These are phyloP conservation scores for Zymoseptoria tritici DNA, from an alignment of 2,329 filamentous ascomycete species.

Conservation along the genomic window DNA sequence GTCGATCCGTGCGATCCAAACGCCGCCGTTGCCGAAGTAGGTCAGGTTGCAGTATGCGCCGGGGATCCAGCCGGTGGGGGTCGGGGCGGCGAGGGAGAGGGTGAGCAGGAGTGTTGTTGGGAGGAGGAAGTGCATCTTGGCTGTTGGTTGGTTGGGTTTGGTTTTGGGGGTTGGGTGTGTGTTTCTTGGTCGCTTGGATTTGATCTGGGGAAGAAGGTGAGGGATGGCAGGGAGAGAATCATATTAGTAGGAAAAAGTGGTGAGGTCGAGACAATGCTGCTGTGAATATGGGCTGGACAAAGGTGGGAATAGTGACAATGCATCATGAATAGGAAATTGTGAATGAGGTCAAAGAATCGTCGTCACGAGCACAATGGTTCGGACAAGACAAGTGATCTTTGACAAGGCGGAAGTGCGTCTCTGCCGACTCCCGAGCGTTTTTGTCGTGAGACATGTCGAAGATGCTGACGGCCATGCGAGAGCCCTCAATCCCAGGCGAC, in stretches of 20 bases:
- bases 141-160: neutral
- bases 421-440: too few relatives aligned
- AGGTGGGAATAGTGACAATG: neutral
- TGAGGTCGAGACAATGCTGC: neutral
- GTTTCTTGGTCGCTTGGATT: neutral
- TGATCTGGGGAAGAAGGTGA: neutral
- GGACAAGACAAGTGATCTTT: neutral
- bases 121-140: neutral
- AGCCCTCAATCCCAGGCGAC: too few relatives aligned
- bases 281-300: neutral
- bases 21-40: neutral
- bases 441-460: too few relatives aligned
- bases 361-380: neutral
- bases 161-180: neutral
- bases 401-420: neutral
- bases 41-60: conserved; percentile 1
- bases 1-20: conserved; percentile 2
- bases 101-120: conserved; percentile 2
- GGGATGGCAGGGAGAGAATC: neutral
- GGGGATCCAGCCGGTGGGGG: neutral
- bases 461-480: too few relatives aligned
- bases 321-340: neutral
- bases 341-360: neutral
- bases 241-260: neutral
- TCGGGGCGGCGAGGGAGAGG: conserved; percentile 3